A percentile compares a stretch with the other conserved stretches of the same genome.
phyloP scores from a whole-genome alignment of 2,329 filamentous ascomycete genomes.

The Talaromyces marneffei region DNA sequence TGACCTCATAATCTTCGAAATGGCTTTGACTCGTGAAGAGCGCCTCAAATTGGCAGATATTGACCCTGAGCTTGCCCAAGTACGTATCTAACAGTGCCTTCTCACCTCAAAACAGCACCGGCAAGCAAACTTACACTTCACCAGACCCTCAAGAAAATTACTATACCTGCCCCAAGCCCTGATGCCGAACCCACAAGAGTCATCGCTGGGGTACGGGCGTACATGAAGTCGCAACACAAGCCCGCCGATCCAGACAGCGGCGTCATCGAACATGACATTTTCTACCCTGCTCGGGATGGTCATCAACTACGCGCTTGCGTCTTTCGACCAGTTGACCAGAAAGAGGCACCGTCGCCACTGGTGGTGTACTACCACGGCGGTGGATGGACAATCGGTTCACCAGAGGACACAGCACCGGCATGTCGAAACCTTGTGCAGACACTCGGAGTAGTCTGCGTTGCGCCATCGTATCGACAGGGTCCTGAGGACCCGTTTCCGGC shows the following conservation, averaged over 20 bases:
- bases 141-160: background rate
- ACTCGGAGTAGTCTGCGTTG: constrained; percentile 14
- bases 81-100: constrained; percentile 5
- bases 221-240: constrained; percentile 9
- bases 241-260: constrained; percentile 3
- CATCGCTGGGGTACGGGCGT: constrained; percentile 3
- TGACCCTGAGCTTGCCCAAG: constrained; percentile 26
- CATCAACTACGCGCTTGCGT: constrained; percentile 9
- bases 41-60: constrained; percentile 24
- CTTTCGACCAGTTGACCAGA: background rate
- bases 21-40: constrained; percentile 17
- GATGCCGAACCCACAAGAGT: background rate
- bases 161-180: background rate
- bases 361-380: constrained; percentile 12
- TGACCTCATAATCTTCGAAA: background rate
- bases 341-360: background rate
- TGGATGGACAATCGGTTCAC: constrained; percentile 11
- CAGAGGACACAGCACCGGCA: constrained; percentile 8
- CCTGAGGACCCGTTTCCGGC: constrained; percentile 37
- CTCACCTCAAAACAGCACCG: too few relatives aligned
- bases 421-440: constrained; percentile 17
- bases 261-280: constrained; percentile 8
- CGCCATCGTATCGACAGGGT: constrained; percentile 31
- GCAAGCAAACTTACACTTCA: background rate
- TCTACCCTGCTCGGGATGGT: constrained; percentile 6